Evolutionary conservation across 2,329 filamentous ascomycete species (phyloP), one percentile per base, ranked within the genome.

Genomic region (Escovopsis weberi): DNA sequence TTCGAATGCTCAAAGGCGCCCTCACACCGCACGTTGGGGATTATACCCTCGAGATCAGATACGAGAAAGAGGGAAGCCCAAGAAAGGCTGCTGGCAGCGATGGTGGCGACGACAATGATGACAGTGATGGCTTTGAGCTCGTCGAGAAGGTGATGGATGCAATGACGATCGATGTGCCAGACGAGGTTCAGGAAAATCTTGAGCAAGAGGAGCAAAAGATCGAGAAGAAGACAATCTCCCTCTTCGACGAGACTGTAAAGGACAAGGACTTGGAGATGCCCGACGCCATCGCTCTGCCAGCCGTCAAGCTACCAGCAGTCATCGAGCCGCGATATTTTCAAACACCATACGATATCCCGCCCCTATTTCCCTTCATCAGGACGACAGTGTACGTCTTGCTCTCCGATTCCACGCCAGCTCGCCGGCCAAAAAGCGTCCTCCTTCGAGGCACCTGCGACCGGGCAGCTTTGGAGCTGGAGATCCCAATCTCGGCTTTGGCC

Each of bases 1-100:
- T 86, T 2, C 71, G 82, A 2, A 86, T 87, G 82, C 64, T 87
- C 44, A 84, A 82, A 53, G 81, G 74, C 0, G 75, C 80, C 0
- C 58, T 86, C 18, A 75, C 72, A 2, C 78, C 80, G 0, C 80
- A 85, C 47, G 65, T 83, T 37, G 69, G 61, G 12, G 71, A 84
- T 52, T 83, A 79, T 52, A 68, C 64, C 0, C 60, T 85, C 2
- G 75, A 81, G 51, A 60, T 85, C 46, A 72, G 75, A 42, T 84
- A 82, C 49, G 57, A 53, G 7, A 55, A 48, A 6, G 44, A 42
- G 5, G 41, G 23, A 23, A 23, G 23, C 6, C 23, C 23, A 23
- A 23, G 23, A 6, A 23, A 23, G 23, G 23, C 23, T 23, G 23
- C 23, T 23, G 23, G 23, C 23, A 23, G 8, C 28, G 28, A 30